A percentile compares a stretch with the other conserved stretches of the same genome.
phyloP scores from a whole-genome alignment of 73 alveolate genomes.

The Blepharisma stoltei region DNA sequence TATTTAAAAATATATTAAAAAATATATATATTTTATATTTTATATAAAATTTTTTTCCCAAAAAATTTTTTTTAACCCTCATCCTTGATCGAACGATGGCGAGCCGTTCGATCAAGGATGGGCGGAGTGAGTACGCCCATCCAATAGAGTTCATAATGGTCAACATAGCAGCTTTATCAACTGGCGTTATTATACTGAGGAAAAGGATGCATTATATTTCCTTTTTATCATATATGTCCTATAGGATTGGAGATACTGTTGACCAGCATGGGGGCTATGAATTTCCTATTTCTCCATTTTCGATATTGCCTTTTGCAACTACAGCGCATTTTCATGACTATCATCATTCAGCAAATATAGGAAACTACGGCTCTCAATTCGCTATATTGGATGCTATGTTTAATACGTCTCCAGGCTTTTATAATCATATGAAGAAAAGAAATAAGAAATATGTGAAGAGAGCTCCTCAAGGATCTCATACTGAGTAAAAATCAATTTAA shows the following conservation, averaged over 20 bases:
- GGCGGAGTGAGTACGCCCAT: slow-evolving; percentile 24
- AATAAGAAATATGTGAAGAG: too few relatives aligned
- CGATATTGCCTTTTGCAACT: slow-evolving; percentile 42
- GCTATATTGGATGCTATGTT: slow-evolving; percentile 60
- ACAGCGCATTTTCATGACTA: slow-evolving; percentile 62
- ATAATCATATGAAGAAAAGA: too few relatives aligned
- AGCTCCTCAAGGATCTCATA: too few relatives aligned
- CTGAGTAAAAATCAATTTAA: too few relatives aligned
- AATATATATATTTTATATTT: too few relatives aligned
- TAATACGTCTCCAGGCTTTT: slow-evolving; percentile 24
- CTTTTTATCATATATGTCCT: slow-evolving; percentile 32
- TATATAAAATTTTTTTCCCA: too few relatives aligned
- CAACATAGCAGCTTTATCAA: neutral
- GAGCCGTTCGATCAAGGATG: too few relatives aligned
- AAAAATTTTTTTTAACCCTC: too few relatives aligned
- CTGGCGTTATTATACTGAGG: neutral
- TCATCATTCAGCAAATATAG: slow-evolving; percentile 74
- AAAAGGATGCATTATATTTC: slow-evolving; percentile 38
- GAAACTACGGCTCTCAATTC: slow-evolving; percentile 64
- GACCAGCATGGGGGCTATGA: slow-evolving; percentile 58
- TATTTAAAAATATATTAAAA: too few relatives aligned
- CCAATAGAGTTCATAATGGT: slow-evolving; percentile 2
- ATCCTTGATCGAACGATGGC: too few relatives aligned
- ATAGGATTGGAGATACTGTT: slow-evolving; percentile 41
- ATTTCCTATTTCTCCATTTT: slow-evolving; percentile 44